phyloP scores from a whole-genome alignment of 352 stramenopile species.

The Phytophthora europaea region DNA sequence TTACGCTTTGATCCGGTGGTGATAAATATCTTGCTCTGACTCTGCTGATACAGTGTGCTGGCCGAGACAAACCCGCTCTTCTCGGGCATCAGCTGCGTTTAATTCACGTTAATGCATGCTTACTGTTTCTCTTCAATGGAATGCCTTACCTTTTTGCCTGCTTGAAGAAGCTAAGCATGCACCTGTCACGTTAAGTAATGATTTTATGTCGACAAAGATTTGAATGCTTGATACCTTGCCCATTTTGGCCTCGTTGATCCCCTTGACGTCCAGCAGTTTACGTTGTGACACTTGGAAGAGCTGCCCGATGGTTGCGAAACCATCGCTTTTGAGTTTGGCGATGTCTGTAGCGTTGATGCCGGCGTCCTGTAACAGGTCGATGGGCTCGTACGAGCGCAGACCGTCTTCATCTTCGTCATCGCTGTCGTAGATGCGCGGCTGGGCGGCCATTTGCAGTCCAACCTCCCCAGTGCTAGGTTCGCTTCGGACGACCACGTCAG shows the following conservation, averaged over 20 bases:
- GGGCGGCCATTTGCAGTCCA: slow-evolving; percentile 37
- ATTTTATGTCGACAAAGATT: background rate
- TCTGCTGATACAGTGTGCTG: slow-evolving; percentile 73
- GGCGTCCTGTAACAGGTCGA: slow-evolving; percentile 79
- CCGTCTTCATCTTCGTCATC: slow-evolving; percentile 71
- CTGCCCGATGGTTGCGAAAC: slow-evolving; percentile 84
- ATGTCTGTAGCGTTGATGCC: slow-evolving; percentile 85
- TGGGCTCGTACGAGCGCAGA: slow-evolving; percentile 72
- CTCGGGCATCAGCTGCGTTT: slow-evolving; percentile 68
- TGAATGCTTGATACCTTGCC: slow-evolving; percentile 65
- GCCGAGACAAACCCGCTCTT: slow-evolving; percentile 82
- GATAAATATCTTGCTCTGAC: slow-evolving; percentile 81
- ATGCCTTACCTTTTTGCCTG: slow-evolving; percentile 71
- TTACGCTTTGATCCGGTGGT: slow-evolving; percentile 81
- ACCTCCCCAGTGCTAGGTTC: slow-evolving; percentile 30
- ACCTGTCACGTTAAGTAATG: background rate
- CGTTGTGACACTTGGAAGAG: slow-evolving; percentile 83
- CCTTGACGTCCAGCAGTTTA: slow-evolving; percentile 82
- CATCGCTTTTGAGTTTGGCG: slow-evolving; percentile 80
- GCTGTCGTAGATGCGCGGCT: slow-evolving; percentile 44
- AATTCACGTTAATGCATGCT: background rate
- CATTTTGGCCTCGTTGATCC: slow-evolving; percentile 90
- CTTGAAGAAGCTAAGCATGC: slow-evolving; percentile 67
- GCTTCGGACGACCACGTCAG: slow-evolving; percentile 20
- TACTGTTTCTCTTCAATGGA: background rate